A percentile compares a stretch with the other conserved stretches of the same genome.
These are phyloP conservation scores for Sporothrix schenckii DNA, from an alignment of 2,329 filamentous ascomycete species.

Conservation along the genomic window DNA sequence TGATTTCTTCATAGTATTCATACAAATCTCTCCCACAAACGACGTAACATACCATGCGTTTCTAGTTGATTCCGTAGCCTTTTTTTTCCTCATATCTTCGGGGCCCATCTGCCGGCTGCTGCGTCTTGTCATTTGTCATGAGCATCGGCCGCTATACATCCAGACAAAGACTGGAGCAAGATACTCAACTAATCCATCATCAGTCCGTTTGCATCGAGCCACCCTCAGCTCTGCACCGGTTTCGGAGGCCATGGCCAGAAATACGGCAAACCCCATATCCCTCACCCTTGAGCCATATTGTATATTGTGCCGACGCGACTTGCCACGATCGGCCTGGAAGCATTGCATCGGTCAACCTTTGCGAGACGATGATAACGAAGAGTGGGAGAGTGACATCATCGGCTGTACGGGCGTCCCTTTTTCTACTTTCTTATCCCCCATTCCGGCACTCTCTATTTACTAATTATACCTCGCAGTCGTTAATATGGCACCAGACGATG, in stretches of 20 bases:
- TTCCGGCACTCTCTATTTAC: not conserved
- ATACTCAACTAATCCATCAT: too few relatives aligned
- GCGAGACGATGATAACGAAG: constrained; percentile 9
- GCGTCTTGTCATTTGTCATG: not conserved
- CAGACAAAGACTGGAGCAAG: not conserved
- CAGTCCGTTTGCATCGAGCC: not conserved
- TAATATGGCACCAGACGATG: constrained; percentile 1
- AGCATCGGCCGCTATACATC: not conserved
- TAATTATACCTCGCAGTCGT: constrained; percentile 20
- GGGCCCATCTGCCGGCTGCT: not conserved
- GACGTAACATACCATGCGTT: not conserved
- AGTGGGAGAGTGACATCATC: constrained; percentile 25
- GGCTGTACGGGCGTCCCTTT: constrained; percentile 21
- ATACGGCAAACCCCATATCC: constrained; percentile 17
- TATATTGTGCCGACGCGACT: constrained; percentile 26
- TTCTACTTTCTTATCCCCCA: not conserved
- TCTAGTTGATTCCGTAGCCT: not conserved
- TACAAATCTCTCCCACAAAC: too few relatives aligned
- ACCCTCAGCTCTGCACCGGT: not conserved
- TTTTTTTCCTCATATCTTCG: not conserved
- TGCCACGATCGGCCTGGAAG: constrained; percentile 25
- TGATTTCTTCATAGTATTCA: too few relatives aligned
- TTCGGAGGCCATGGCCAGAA: constrained; percentile 22
- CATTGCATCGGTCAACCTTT: constrained; percentile 26
- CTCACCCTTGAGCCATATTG: constrained; percentile 28